Evolutionary conservation across 1,284 basidiomycete genomes (phyloP).

Genomic region (Melampsora americana): DNA sequence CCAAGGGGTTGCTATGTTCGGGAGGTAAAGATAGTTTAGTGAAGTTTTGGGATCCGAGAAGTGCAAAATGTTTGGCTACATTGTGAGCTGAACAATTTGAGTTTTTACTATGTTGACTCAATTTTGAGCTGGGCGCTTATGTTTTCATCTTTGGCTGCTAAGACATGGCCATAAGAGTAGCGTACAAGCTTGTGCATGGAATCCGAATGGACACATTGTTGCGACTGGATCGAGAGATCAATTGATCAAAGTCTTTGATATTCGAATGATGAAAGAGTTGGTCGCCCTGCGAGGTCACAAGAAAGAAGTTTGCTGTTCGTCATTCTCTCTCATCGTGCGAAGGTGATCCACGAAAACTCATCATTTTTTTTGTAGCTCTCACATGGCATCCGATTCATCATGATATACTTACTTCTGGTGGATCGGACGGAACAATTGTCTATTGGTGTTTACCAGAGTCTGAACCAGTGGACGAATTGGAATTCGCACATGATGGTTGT

Average conservation of each 20-base stretch:
- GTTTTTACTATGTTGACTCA: too few relatives aligned
- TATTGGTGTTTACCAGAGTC: constrained; percentile 76
- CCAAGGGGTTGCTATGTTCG: constrained; percentile 85
- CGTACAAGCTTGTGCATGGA: constrained; percentile 87
- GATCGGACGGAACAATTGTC: constrained; percentile 84
- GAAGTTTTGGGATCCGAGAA: constrained; percentile 98
- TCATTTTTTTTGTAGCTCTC: constrained; percentile 62
- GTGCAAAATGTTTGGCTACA: constrained; percentile 78
- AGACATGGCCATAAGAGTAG: constrained; percentile 97
- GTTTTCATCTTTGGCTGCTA: neutral
- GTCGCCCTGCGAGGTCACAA: constrained; percentile 86
- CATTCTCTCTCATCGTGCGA: neutral
- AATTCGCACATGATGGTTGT: constrained; percentile 92
- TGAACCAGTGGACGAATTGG: constrained; percentile 72
- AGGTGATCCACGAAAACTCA: neutral
- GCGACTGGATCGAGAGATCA: constrained; percentile 93
- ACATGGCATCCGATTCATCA: constrained; percentile 95
- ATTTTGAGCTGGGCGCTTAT: neutral
- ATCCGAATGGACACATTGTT: constrained; percentile 84
- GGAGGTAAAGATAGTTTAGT: constrained; percentile 97
- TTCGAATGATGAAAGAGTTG: constrained; percentile 93
- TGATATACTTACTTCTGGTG: constrained; percentile 79
- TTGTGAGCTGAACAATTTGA: constrained; percentile 62
- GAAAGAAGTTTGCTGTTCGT: constrained; percentile 94
- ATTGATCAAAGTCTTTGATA: constrained; percentile 93